Conservation (phyloP, 2,329 filamentous ascomycete genomes). For the Juglanconis sp. region DNA sequence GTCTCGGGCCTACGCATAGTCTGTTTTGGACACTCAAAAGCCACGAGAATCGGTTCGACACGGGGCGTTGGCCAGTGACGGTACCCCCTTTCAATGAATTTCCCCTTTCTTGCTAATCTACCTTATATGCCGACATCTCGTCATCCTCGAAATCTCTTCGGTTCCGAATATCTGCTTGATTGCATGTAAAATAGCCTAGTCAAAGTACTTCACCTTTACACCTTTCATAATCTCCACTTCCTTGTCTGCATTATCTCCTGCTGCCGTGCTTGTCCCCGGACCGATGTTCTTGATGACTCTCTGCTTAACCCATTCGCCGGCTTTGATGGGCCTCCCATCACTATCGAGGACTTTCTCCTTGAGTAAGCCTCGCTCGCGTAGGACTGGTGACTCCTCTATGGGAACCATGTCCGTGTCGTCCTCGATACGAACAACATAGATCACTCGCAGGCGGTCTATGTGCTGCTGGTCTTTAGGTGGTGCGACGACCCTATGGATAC, state of each 20-base stretch:
- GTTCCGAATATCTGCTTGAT: too few relatives aligned
- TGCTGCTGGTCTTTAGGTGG: conserved; percentile 34
- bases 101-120: too few relatives aligned
- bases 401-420: conserved; percentile 28
- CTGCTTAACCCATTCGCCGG: conserved; percentile 29
- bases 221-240: conserved; percentile 19
- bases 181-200: not conserved
- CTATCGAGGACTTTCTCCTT: conserved; percentile 17
- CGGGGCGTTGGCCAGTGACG: too few relatives aligned
- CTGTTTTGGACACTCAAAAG: too few relatives aligned
- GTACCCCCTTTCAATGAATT: too few relatives aligned
- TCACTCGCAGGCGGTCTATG: conserved; percentile 39
- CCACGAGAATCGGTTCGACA: too few relatives aligned
- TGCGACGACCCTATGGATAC: conserved; percentile 31
- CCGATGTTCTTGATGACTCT: conserved; percentile 24
- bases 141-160: not conserved
- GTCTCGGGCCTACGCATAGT: too few relatives aligned
- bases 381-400: conserved; percentile 25
- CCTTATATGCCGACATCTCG: not conserved
- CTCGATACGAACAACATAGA: conserved; percentile 44
- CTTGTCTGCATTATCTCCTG: conserved; percentile 18
- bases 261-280: not conserved
- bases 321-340: conserved; percentile 25
- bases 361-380: conserved; percentile 30
- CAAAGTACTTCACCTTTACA: conserved; percentile 17